phyloP scores from a whole-genome alignment of 805 yeast species.

The Sugiyamaella americana region DNA sequence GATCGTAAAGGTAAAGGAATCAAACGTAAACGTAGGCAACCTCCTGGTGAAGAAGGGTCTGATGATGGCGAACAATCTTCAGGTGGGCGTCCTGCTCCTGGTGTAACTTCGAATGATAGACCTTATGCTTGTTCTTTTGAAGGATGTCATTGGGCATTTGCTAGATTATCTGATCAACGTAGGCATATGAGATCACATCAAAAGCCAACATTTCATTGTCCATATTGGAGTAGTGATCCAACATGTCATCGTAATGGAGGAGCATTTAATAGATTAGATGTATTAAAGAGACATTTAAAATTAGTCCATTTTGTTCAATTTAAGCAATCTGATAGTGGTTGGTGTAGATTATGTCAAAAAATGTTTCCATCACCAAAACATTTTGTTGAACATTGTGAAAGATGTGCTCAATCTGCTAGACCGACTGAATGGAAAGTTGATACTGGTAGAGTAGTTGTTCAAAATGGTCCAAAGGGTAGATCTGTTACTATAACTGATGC shows the following conservation, averaged over 20 bases:
- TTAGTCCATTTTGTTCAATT: slow-evolving; percentile 58
- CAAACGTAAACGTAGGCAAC: slow-evolving; percentile 5
- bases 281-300: slow-evolving; percentile 63
- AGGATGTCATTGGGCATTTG: slow-evolving; percentile 64
- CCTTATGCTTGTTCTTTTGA: slow-evolving; percentile 34
- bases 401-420: slow-evolving; percentile 45
- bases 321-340: slow-evolving; percentile 51
- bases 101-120: slow-evolving; percentile 21
- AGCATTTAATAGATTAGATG: slow-evolving; percentile 67
- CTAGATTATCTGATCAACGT: slow-evolving; percentile 61
- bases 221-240: slow-evolving; percentile 62
- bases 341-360: slow-evolving; percentile 59
- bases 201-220: slow-evolving; percentile 63
- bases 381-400: slow-evolving; percentile 60
- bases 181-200: slow-evolving; percentile 63
- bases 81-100: slow-evolving; percentile 4
- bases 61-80: slow-evolving; percentile 4
- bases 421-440: slow-evolving; percentile 27
- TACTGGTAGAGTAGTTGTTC: slow-evolving; percentile 12
- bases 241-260: slow-evolving; percentile 75
- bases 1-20: slow-evolving; percentile 3
- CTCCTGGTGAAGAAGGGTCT: slow-evolving; percentile 1
- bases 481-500: slow-evolving; percentile 16
- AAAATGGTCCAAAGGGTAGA: slow-evolving; percentile 9
- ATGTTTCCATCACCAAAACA: slow-evolving; percentile 48